Evolutionary conservation across 1,284 basidiomycete species (phyloP).

Genomic region (Xerocomus nothofagi): DNA sequence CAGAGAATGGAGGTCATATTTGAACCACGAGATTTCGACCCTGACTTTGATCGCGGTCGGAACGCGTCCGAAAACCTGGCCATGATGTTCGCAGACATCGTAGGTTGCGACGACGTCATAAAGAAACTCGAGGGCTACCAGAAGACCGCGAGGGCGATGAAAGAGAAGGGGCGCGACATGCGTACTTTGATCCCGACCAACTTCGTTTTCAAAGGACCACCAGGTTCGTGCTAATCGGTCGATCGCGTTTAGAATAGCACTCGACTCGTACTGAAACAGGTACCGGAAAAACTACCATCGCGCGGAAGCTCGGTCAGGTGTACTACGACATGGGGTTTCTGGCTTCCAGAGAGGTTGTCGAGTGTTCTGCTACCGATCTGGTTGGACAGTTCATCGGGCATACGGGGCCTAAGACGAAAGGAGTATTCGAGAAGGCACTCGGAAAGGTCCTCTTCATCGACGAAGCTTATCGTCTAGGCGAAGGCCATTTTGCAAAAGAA

Average conservation of each 20-base stretch:
- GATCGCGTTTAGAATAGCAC: not conserved
- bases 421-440: constrained; percentile 53
- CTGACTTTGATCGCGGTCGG: constrained; percentile 48
- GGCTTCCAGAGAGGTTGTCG: not conserved
- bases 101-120: constrained; percentile 58
- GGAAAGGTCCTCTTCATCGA: constrained; percentile 65
- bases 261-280: not conserved
- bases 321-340: not conserved
- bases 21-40: constrained; percentile 62
- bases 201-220: not conserved
- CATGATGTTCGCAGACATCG: constrained; percentile 59
- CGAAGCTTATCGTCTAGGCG: constrained; percentile 57
- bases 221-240: not conserved
- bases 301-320: not conserved
- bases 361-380: not conserved
- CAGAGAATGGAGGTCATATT: constrained; percentile 47
- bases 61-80: constrained; percentile 51
- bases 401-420: not conserved
- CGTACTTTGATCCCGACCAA: not conserved
- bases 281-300: not conserved
- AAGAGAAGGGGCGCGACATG: constrained; percentile 31
- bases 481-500: constrained; percentile 62
- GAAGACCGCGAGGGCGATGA: constrained; percentile 46
- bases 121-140: constrained; percentile 51
- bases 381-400: not conserved